A percentile compares a stretch with the other conserved stretches of the same genome.
Evolutionary conservation across 495 filamentous ascomycete genomes (phyloP).

Genomic region (Aspergillus biplanus): DNA sequence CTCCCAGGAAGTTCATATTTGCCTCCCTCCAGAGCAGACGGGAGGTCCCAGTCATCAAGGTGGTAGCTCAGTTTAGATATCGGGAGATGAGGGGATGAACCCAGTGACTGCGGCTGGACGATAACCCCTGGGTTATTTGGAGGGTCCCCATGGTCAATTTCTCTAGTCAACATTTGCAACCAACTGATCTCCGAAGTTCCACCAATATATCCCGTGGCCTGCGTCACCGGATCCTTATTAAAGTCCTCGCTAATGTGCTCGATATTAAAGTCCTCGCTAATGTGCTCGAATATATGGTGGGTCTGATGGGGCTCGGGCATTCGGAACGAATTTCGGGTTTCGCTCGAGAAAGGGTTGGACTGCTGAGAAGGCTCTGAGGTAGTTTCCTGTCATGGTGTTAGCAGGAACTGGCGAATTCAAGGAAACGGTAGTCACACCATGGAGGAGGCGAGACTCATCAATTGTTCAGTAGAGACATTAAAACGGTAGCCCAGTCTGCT

Average conservation of each 20-base stretch:
- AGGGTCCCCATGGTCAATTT: conserved; percentile 38
- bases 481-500: conserved; percentile 41
- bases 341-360: not conserved
- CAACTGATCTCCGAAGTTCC: conserved; percentile 64
- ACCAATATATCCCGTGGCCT: conserved; percentile 60
- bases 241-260: conserved; percentile 64
- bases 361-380: conserved; percentile 1
- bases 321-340: not conserved
- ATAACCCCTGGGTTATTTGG: conserved; percentile 20
- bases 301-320: conserved; percentile 29
- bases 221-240: conserved; percentile 51
- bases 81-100: conserved; percentile 30
- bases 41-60: conserved; percentile 55
- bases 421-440: conserved; percentile 31
- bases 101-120: conserved; percentile 34
- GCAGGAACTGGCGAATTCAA: not conserved
- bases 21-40: conserved; percentile 48
- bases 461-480: conserved; percentile 43
- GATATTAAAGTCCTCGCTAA: conserved; percentile 63
- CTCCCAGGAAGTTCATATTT: conserved; percentile 53
- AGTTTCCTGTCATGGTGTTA: conserved; percentile 31
- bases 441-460: conserved; percentile 40
- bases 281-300: conserved; percentile 53
- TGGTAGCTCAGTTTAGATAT: conserved; percentile 49
- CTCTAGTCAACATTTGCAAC: conserved; percentile 52